A percentile compares a stretch with the other conserved stretches of the same genome.
Conservation (phyloP, 306 rosid species). For the Cicer chorassanicum region DNA sequence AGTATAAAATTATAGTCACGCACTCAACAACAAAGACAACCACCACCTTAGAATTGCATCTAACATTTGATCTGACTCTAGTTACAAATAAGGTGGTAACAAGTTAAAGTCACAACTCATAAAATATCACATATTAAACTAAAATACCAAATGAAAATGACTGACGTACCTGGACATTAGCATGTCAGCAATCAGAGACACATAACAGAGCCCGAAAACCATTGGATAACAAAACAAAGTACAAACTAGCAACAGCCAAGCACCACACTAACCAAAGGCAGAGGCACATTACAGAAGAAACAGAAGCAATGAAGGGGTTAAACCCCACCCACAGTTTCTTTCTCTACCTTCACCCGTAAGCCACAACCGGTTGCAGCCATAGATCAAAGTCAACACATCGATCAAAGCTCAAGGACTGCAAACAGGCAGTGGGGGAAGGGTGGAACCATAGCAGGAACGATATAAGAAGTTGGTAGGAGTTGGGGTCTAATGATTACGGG, state of each 20-base stretch:
- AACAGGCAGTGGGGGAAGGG: not conserved
- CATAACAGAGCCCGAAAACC: constrained; percentile 21
- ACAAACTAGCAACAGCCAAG: constrained; percentile 18
- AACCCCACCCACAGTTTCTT: not conserved
- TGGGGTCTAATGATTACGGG: not conserved
- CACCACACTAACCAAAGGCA: not conserved
- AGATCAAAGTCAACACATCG: not conserved
- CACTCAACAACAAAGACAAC: not conserved
- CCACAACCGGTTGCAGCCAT: not conserved
- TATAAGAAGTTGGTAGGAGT: not conserved
- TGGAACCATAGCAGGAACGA: not conserved
- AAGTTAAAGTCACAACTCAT: constrained; percentile 9
- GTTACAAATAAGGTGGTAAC: not conserved
- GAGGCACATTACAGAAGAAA: constrained; percentile 13
- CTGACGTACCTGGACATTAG: not conserved
- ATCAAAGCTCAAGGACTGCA: not conserved
- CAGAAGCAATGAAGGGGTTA: not conserved
- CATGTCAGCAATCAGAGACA: not conserved
- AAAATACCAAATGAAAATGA: not conserved
- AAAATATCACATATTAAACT: constrained; percentile 8
- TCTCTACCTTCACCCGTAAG: not conserved
- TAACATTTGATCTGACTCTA: not conserved
- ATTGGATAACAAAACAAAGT: constrained; percentile 9
- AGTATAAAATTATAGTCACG: not conserved
- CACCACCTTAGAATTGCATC: not conserved